Evolutionary conservation across 441 rosid genomes (phyloP), one percentile per base, ranked within the genome.

Genomic region (Syzygium syzygioides): DNA sequence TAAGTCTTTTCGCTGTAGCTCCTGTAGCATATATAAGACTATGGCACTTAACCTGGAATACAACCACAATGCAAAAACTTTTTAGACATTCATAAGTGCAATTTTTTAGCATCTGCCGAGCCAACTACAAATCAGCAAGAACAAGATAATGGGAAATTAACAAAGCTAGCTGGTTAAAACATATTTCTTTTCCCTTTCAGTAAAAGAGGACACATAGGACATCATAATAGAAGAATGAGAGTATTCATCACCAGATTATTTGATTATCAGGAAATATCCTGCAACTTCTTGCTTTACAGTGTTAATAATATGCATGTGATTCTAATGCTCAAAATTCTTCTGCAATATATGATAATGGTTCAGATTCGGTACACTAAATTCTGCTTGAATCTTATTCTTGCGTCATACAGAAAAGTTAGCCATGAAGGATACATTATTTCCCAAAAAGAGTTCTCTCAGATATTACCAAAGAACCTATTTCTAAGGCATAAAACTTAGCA

Each of bases 1-100:
- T 88, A 57, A 98, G 95, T 92, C 98, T 95, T 92, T 90, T 94
- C 62, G 99, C 98, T 59, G 98, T 95, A 92, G 99, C 99, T 91
- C 99, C 99, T 5, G 99, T 98, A 52, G 99, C 99, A 90, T 80
- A 96, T 87, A 98, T 93, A 52, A 98, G 14, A 91, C 98, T 96
- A 91, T 96, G 95, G 87, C 98, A 95, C 89, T 96, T 96, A 28
- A 98, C 98, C 99, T 98, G 93, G 90, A 90, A 93, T 48, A 85
- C 59, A 34, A 66, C 53, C 25, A 37, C 32, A 89, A 87, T 37
- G 76, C 71, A 80, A n/a, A 86, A 64, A 32, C 41, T 4, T 32
- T 64, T 32, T 66, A 66, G 85, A 45, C 41, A 52, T 62, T 76
- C 87, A 55, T 45, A 86, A 14, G 11, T 37, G n/a, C 66, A 37